These are phyloP conservation scores for Ophiocordyceps sinensis DNA, from an alignment of 2,329 filamentous ascomycete genomes.

Conservation along the genomic window DNA sequence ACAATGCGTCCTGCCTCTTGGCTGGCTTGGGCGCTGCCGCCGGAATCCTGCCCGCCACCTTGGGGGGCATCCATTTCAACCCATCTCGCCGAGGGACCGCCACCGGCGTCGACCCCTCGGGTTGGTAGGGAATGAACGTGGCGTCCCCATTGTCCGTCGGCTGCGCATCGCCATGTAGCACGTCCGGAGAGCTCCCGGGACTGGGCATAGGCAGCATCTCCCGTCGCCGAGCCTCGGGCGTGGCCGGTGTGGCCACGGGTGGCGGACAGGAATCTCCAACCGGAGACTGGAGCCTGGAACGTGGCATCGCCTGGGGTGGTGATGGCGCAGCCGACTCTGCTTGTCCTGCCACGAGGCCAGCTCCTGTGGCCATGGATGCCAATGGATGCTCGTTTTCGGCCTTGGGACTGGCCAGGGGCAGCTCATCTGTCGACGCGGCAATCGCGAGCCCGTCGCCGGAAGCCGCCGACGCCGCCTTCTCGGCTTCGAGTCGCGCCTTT, in stretches of 20 bases:
- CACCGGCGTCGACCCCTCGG: conserved; percentile 32
- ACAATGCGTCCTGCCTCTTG: conserved; percentile 19
- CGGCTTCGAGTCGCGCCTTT: conserved; percentile 12
- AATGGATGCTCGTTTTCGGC: not conserved
- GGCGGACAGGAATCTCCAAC: conserved; percentile 10
- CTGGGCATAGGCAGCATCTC: conserved; percentile 12
- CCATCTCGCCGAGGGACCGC: conserved; percentile 22
- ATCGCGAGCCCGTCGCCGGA: not conserved
- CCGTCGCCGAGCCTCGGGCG: conserved; percentile 9
- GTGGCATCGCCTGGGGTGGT: conserved; percentile 10
- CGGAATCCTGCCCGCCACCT: conserved; percentile 19
- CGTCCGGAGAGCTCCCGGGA: conserved; percentile 13
- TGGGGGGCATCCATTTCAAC: conserved; percentile 38
- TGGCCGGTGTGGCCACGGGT: conserved; percentile 5
- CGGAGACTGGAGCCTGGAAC: conserved; percentile 11
- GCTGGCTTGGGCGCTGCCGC: conserved; percentile 17
- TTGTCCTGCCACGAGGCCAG: not conserved
- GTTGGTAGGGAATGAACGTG: conserved; percentile 40
- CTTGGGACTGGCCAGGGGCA: not conserved
- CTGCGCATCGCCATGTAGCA: conserved; percentile 13
- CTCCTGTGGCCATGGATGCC: no score
- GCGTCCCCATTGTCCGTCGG: conserved; percentile 14
- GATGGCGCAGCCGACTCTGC: conserved; percentile 2
- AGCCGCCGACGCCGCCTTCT: conserved; percentile 5
- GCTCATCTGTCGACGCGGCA: not conserved